Conservation (phyloP, 306 rosid genomes). For the peach (Prunus persica) region DNA sequence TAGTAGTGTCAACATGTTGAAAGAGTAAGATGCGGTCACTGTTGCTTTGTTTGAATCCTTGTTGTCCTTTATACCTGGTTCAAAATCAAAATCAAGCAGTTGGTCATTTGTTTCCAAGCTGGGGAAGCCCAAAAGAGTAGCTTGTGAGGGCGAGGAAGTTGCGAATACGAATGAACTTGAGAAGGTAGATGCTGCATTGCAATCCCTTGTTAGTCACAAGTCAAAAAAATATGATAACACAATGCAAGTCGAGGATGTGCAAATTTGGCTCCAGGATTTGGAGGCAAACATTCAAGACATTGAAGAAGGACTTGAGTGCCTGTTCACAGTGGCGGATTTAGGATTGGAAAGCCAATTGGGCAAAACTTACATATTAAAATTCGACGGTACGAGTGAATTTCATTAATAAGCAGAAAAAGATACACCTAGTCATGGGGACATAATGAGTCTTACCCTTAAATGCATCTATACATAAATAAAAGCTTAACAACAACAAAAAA, state of each 20-base stretch:
- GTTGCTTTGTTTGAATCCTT: constrained; percentile 9
- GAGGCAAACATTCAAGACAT: constrained; percentile 20
- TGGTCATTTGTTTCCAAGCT: constrained; percentile 18
- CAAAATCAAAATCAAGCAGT: constrained; percentile 5
- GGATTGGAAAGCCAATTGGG: no score
- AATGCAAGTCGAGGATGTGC: constrained; percentile 12
- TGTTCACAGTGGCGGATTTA: no score
- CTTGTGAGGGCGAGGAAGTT: constrained; percentile 2
- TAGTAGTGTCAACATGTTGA: background rate
- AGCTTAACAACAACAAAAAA: no score
- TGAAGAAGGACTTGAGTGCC: constrained; percentile 23
- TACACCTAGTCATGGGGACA: no score
- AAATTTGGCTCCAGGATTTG: constrained; percentile 7
- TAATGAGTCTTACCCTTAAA: no score
- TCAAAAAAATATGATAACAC: background rate
- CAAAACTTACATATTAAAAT: no score
- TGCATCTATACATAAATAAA: no score
- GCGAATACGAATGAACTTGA: constrained; percentile 3
- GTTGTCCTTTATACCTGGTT: constrained; percentile 14
- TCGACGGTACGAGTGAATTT: no score
- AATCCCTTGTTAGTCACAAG: constrained; percentile 4
- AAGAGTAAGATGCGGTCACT: constrained; percentile 20
- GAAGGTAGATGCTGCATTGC: background rate
- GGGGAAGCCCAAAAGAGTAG: constrained; percentile 17
- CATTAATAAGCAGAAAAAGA: no score